Base-by-base conservation (phyloP, 495 filamentous ascomycete species). In the Aspergillus baeticus region DNA sequence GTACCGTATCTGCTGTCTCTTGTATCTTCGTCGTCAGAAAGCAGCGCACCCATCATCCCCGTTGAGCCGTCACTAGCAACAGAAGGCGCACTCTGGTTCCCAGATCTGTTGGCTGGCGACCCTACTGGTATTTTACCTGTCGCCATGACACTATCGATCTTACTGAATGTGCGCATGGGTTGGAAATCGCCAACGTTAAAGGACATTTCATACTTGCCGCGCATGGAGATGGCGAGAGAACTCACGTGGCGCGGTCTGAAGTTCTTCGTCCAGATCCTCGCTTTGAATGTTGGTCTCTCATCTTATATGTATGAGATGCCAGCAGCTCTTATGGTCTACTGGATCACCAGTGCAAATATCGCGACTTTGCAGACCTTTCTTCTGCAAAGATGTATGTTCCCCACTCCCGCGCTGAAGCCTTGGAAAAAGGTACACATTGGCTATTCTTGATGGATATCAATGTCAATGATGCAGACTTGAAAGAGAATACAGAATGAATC, bases 81-180 rank as follows among this genome's bases (percentile, higher is more conserved):
- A 2, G 92, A 90, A 58, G 92, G 92, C 10, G 81, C 82, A 3
- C 75, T 91, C 6, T 98, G 91, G 91, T 92, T 94, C 65, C 78
- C 82, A 4, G 81, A 96, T 69, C 81, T 98, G 5, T 75, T 86
- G 13, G 76, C 73, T 6, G 74, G 87, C 20, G 92, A 97, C 65
- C 81, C 89, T 1, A 79, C 80, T 21, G 75, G 84, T n/a, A 59
- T 84, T 18, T 77, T 97, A 1, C 89, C 91, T 0, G 57, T 82
- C 14, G 58, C 80, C 0, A 71, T 92, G 14, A 65, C 65, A 7
- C 41, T 61, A 2, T 70, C 74, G 0, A 76, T 78, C 23, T 17
- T 80, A 14, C 36, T 66, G 7, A 76, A 77, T 51, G 57, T 77
- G 29, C 58, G 53, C 8, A 41, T 17, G 14, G 74, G 74, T 1